phyloP scores from a whole-genome alignment of 1,284 basidiomycete species.

The Leccinum angustisporum region DNA sequence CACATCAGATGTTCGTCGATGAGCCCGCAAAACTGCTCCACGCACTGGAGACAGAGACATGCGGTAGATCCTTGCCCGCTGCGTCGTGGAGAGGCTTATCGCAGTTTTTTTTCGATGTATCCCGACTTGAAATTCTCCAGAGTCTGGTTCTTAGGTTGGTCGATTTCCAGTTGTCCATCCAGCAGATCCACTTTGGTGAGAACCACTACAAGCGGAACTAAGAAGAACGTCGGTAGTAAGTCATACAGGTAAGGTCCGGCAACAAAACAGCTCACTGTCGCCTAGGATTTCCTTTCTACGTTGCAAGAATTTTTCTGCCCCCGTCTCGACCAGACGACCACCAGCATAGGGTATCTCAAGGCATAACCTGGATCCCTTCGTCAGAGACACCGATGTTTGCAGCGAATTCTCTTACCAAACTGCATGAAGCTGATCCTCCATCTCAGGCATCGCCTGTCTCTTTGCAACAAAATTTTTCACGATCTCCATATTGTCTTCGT shows the following conservation, averaged over 20 bases:
- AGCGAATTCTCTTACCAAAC: constrained; percentile 12
- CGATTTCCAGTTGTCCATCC: not conserved
- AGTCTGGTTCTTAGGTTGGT: not conserved
- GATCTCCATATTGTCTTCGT: not conserved
- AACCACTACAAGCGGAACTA: not conserved
- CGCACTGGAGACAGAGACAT: not conserved
- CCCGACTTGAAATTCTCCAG: not conserved
- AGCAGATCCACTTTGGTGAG: not conserved
- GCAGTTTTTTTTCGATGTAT: not conserved
- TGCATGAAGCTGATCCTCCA: constrained; percentile 18
- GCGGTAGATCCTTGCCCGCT: not conserved
- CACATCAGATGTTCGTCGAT: not conserved
- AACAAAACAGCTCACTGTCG: not conserved
- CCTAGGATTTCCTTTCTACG: not conserved
- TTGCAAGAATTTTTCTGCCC: not conserved
- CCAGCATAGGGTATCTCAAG: not conserved
- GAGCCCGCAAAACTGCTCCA: not conserved
- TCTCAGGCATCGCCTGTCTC: constrained; percentile 8
- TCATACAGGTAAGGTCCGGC: not conserved
- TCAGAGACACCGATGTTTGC: not conserved
- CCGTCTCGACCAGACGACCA: not conserved
- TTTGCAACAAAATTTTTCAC: not conserved
- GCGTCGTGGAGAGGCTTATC: not conserved
- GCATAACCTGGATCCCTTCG: not conserved
- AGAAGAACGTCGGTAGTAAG: not conserved